Evolutionary conservation across 108 stramenopile species (phyloP), one percentile per base, ranked within the genome.

Genomic region (Schizochytrium sp.): DNA sequence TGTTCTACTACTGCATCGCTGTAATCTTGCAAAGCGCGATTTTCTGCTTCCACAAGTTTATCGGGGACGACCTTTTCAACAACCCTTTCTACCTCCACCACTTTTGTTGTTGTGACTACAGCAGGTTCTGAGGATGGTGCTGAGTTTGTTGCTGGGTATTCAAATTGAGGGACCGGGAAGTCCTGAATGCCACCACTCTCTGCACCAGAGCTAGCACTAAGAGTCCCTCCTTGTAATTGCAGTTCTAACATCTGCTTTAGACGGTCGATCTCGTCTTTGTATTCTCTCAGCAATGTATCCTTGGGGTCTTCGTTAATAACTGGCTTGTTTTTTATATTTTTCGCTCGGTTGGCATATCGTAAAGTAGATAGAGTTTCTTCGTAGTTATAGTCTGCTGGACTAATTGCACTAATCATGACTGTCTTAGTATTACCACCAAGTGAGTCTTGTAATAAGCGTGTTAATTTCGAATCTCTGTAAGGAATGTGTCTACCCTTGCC

Each of bases 251-350:
- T 61, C 58, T 53, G 76, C 73, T 91, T 91, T 57, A 98, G 93
- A n/a, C 93, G 93, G 76, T 96, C 95, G 76, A 99, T 90, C 91
- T 98, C 97, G 69, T 94, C 88, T 19, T 92, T 87, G 83, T 94
- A 92, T 88, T 94, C 72, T 7, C 93, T 87, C 45, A 94, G 89
- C 88, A 94, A 87, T 46, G 93, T 58, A 58, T 94, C 94, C 61
- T 94, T 94, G 59, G 93, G 93, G 61, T 94, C 94, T 45, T 94
- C 93, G 87, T 94, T 94, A 72, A 94, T 92, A 61, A 90, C 90
- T 53, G 94, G 93, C 91, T 94, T 93, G 91, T 94, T 94, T 46
- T 93, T 94, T 87, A 94, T 94, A 61, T 93, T 92, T 90, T 94
- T 94, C 49, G 94, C 94, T 3, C 94, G 89, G 56, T 93, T 93